Evolutionary conservation across 495 filamentous ascomycete genomes (phyloP).

Genomic region (Hypoxylon fuscum): DNA sequence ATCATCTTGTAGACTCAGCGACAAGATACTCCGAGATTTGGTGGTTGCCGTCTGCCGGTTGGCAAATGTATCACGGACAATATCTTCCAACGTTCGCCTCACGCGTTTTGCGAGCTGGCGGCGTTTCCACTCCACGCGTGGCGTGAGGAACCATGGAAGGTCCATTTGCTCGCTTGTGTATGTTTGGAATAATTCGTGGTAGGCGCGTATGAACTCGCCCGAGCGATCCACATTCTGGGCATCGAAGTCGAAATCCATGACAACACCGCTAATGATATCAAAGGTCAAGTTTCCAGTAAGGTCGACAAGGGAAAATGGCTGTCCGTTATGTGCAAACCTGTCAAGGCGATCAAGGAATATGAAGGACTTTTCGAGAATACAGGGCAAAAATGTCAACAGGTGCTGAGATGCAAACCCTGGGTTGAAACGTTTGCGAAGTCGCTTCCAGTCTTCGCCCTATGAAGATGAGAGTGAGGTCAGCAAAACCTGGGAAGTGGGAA

Average conservation of each 20-base stretch:
- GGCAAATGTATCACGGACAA: too few relatives aligned
- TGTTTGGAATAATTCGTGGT: conserved; percentile 9
- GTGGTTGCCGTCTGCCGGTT: conserved; percentile 8
- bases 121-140: conserved; percentile 1
- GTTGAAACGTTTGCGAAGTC: conserved; percentile 43
- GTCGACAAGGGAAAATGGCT: conserved; percentile 24
- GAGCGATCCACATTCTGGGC: conserved; percentile 40
- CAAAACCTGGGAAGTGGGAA: neutral
- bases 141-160: conserved; percentile 25
- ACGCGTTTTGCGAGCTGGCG: conserved; percentile 9
- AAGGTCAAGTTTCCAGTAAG: conserved; percentile 23
- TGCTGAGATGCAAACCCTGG: conserved; percentile 44
- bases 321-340: conserved; percentile 7
- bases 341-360: conserved; percentile 31
- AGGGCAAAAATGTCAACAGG: conserved; percentile 42
- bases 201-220: conserved; percentile 13
- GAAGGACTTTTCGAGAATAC: conserved; percentile 41
- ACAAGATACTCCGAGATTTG: conserved; percentile 44
- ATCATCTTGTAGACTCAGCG: conserved; percentile 43
- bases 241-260: conserved; percentile 47
- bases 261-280: conserved; percentile 45
- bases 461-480: neutral
- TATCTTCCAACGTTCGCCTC: conserved; percentile 5
- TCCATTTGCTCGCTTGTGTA: conserved; percentile 17
- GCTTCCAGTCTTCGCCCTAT: conserved; percentile 43